A percentile compares a stretch with the other conserved stretches of the same genome.
Conservation (phyloP, 148 eudicot genomes). For the Limonium bicolor region DNA sequence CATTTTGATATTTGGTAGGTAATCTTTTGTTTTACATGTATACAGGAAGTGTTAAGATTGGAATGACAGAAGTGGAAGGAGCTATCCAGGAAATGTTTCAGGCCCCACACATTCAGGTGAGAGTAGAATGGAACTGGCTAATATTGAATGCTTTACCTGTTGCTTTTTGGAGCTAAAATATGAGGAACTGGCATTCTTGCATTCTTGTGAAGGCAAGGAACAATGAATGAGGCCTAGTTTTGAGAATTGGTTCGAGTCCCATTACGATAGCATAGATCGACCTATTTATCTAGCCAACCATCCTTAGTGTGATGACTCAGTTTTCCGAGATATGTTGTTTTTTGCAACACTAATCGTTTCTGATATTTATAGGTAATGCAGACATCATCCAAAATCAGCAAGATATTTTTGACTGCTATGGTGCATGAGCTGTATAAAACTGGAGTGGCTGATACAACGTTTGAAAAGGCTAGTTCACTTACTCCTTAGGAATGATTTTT, state of each 20-base stretch:
- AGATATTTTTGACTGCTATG: constrained; percentile 93
- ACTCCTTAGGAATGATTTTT: too few relatives aligned
- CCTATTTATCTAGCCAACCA: too few relatives aligned
- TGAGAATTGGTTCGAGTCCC: too few relatives aligned
- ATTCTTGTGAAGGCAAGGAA: too few relatives aligned
- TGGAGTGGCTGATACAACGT: constrained; percentile 91
- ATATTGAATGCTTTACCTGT: too few relatives aligned
- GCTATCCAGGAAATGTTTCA: constrained; percentile 98
- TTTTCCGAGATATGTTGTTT: too few relatives aligned
- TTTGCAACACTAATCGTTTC: too few relatives aligned
- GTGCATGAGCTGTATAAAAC: constrained; percentile 92
- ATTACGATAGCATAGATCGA: too few relatives aligned
- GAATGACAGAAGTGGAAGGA: constrained; percentile 86
- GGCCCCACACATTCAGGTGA: constrained; percentile 95
- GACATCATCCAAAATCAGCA: constrained; percentile 52
- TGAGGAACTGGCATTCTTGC: too few relatives aligned
- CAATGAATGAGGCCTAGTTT: too few relatives aligned
- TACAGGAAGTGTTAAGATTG: constrained; percentile 55
- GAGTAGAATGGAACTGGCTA: constrained; percentile 1
- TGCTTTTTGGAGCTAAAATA: too few relatives aligned
- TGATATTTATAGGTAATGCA: constrained; percentile 52
- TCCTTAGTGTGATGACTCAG: too few relatives aligned
- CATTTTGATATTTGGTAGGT: neutral
- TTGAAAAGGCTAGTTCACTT: constrained; percentile 90
- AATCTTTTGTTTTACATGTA: constrained; percentile 2